Base-by-base conservation (phyloP, 2,329 filamentous ascomycete species). In the Gaeumannomyces sp. region DNA sequence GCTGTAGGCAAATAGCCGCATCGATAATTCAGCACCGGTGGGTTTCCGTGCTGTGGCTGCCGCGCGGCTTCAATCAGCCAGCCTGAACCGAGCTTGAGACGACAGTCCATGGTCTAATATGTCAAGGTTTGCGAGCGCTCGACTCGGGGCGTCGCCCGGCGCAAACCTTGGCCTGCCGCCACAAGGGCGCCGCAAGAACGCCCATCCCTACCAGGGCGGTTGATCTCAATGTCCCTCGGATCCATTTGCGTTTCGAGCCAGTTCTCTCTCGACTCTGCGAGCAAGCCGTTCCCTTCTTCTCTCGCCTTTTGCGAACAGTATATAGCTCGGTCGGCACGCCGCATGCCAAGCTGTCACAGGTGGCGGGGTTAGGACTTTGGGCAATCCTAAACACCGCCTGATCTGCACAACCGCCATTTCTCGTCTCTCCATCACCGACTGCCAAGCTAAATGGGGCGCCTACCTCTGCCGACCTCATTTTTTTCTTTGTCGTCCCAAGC, bases 281-380 rank as follows among this genome's bases (percentile, higher is more conserved):
- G 45, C 45, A 53, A n/a, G 22, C 13, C 3, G 22, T 10, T 53
- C 45, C 45, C 22, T 53, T n/a, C 11, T 6, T 1, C 45, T 22
- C 45, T 53, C 16, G 45, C 45, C 45, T 53, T 22, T 53, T 22
- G 45, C 45, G 10, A 53, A 53, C 11, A n/a, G 45, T 53, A 53
- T 53, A 53, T 53, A n/a, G 19, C 22, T 11, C 45, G 19, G 8
- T n/a, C 45, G 45, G 45, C 45, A 27, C 38, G 59, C 59, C 22
- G 61, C 61, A 62, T 63, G 61, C 60, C 61, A 63, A 63, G 61
- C 61, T 57, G 61, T 35, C 31, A 35, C 56, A 63, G 61, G 28
- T 56, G 56, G 61, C 61, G 61, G 61, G 61, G 61, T 63, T 35
- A 58, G 61, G 19, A n/a, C 45, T n/a, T 53, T 53, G 45, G 7